phyloP scores from a whole-genome alignment of 2,329 filamentous ascomycete species.

The Arthroderma sp. region DNA sequence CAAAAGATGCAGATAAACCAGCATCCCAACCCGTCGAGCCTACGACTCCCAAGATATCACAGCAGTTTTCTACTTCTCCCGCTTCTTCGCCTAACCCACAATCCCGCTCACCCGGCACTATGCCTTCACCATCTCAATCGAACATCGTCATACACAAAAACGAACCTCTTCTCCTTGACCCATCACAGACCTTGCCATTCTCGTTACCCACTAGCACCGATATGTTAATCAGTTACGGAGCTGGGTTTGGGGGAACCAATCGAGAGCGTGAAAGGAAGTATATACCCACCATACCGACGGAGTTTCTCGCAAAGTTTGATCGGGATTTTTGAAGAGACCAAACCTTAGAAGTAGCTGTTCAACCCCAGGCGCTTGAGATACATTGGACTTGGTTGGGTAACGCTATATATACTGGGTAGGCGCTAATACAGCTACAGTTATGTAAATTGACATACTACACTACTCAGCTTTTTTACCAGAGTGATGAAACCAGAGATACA shows the following conservation, averaged over 20 bases:
- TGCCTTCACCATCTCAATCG: constrained; percentile 6
- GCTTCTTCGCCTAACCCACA: background rate
- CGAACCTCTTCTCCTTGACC: constrained; percentile 58
- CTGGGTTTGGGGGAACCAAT: constrained; percentile 86
- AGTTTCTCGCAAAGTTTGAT: constrained; percentile 83
- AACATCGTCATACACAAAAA: constrained; percentile 11
- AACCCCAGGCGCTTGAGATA: background rate
- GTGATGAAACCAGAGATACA: background rate
- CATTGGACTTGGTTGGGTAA: background rate
- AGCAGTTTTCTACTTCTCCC: constrained; percentile 1
- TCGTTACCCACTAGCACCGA: constrained; percentile 91
- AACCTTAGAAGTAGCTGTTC: background rate
- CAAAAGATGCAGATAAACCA: too few species aligned
- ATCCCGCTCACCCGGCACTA: constrained; percentile 8
- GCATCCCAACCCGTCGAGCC: background rate
- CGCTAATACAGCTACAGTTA: background rate
- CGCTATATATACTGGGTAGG: background rate
- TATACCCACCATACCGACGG: constrained; percentile 84
- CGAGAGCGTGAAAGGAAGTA: constrained; percentile 87
- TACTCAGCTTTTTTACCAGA: background rate
- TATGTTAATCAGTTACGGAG: constrained; percentile 91
- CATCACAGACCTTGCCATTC: constrained; percentile 85
- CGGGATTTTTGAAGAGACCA: constrained; percentile 17
- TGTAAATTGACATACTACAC: background rate
- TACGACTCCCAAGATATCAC: constrained; percentile 6